These are phyloP conservation scores for Rhizopogon vulgaris DNA, from an alignment of 768 basidiomycete species.

Conservation along the genomic window DNA sequence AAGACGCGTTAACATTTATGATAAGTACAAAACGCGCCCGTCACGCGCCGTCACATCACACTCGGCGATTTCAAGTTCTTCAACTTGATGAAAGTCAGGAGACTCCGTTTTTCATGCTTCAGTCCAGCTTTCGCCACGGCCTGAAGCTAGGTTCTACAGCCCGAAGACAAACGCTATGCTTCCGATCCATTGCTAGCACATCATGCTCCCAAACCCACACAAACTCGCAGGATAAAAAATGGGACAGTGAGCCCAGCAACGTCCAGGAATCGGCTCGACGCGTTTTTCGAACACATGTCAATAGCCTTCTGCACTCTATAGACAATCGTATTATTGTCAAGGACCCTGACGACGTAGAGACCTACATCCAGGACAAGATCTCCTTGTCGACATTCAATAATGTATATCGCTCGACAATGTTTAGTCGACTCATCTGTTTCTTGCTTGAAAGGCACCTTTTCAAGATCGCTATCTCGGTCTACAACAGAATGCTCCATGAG, in stretches of 20 bases:
- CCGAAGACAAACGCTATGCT: too few species aligned
- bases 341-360: slow-evolving; percentile 12
- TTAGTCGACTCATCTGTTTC: slow-evolving; percentile 32
- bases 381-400: slow-evolving; percentile 22
- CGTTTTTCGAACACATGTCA: slow-evolving; percentile 14
- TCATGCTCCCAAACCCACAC: background rate
- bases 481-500: slow-evolving; percentile 35
- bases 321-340: slow-evolving; percentile 21
- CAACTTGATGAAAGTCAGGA: background rate
- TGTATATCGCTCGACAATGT: slow-evolving; percentile 24
- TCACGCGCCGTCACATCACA: background rate
- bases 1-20: too few species aligned
- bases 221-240: too few species aligned
- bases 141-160: background rate
- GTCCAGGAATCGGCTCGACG: background rate
- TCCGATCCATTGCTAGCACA: background rate
- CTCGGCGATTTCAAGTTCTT: background rate
- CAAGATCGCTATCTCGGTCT: slow-evolving; percentile 33
- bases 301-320: slow-evolving; percentile 20
- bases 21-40: background rate
- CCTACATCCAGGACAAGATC: slow-evolving; percentile 17
- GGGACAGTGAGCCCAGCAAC: background rate
- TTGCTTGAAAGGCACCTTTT: slow-evolving; percentile 35
- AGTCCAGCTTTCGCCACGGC: background rate
- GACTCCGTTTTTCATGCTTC: background rate